Conservation (phyloP, 306 rosid species). For the Carpinus viminea region DNA sequence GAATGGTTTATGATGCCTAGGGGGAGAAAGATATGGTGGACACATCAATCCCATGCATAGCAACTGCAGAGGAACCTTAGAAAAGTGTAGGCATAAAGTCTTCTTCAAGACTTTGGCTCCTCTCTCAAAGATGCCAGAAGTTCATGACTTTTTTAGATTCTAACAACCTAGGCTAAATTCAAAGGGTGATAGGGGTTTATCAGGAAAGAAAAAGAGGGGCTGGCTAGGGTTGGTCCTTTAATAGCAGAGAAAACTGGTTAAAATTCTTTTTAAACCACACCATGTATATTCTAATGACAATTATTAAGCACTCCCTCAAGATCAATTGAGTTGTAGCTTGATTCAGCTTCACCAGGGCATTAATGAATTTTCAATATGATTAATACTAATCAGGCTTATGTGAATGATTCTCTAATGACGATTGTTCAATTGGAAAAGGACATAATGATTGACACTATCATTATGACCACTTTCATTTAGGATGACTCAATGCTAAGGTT, state of each 20-base stretch:
- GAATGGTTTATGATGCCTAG: conserved; percentile 32
- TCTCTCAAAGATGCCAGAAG: neutral
- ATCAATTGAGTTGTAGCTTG: no score
- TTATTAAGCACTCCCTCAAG: neutral
- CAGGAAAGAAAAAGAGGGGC: neutral
- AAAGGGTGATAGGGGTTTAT: neutral
- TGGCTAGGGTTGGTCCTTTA: neutral
- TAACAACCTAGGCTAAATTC: neutral
- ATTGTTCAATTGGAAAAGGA: no score
- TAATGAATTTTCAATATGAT: no score
- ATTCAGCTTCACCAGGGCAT: no score
- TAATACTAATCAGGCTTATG: no score
- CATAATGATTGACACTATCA: no score
- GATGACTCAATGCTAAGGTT: no score
- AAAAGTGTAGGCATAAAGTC: neutral
- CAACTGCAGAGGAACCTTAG: conserved; percentile 27
- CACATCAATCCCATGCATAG: conserved; percentile 6
- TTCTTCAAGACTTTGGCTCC: neutral
- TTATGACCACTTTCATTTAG: no score
- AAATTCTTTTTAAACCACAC: neutral
- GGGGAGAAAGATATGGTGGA: conserved; percentile 20
- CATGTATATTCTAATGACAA: neutral
- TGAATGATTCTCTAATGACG: no score
- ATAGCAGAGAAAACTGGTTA: neutral
- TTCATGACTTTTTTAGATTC: neutral